Evolutionary conservation across 2,329 filamentous ascomycete genomes (phyloP).

Genomic region (Rhinocladiella mackenziei): DNA sequence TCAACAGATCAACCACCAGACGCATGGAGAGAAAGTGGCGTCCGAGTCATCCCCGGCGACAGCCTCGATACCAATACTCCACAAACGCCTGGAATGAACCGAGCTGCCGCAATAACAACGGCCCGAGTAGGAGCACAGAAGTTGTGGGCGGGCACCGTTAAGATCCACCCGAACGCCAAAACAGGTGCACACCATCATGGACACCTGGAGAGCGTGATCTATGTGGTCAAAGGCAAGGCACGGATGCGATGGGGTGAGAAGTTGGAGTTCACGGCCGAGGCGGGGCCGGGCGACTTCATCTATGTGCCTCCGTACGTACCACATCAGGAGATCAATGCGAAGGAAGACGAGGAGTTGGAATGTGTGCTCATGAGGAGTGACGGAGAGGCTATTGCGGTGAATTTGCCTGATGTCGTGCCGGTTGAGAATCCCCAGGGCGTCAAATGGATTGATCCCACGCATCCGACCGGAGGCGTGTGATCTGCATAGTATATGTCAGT

Average conservation of each 20-base stretch:
- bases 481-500: neutral
- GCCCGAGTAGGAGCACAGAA: slow-evolving; percentile 44
- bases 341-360: slow-evolving; percentile 41
- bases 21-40: slow-evolving; percentile 41
- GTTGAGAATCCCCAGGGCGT: slow-evolving; percentile 43
- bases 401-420: slow-evolving; percentile 42
- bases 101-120: slow-evolving; percentile 45
- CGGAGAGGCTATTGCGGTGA: slow-evolving; percentile 44
- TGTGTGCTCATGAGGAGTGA: slow-evolving; percentile 44
- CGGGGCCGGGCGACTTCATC: slow-evolving; percentile 46
- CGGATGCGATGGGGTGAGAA: slow-evolving; percentile 47
- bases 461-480: slow-evolving; percentile 33
- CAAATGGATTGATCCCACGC: slow-evolving; percentile 47
- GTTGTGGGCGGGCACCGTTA: slow-evolving; percentile 46
- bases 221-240: slow-evolving; percentile 44
- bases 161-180: slow-evolving; percentile 43
- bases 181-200: slow-evolving; percentile 46
- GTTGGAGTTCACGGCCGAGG: slow-evolving; percentile 45
- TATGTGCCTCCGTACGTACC: slow-evolving; percentile 46
- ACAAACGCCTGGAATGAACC: slow-evolving; percentile 44
- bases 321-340: slow-evolving; percentile 47
- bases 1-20: slow-evolving; percentile 23
- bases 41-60: slow-evolving; percentile 42
- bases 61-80: slow-evolving; percentile 42
- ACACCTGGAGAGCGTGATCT: slow-evolving; percentile 46